Evolutionary conservation across 805 yeast genomes (phyloP), one percentile per base, ranked within the genome.

Genomic region (Barnettozyma wickerhamii): DNA sequence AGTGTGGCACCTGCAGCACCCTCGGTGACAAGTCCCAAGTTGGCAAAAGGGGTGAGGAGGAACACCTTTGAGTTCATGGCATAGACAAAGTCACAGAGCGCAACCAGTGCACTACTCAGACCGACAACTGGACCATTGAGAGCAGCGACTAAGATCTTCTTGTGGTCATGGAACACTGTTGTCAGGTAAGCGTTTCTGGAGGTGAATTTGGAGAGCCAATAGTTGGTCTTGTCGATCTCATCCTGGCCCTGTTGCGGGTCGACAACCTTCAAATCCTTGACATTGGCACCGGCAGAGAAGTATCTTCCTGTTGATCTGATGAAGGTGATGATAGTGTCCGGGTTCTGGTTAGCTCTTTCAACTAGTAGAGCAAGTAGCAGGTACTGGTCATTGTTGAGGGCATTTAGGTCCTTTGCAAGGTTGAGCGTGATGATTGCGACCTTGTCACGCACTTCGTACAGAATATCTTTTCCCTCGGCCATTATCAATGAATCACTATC

Each of bases 81-180:
- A 56, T 85, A 87, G 9, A 88, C 70, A 44, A 88, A 69, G 62
- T 88, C 96, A 61, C 84, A 78, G 40, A 84, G 64, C n/a, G 82
- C 75, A 10, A 86, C 80, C 38, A 88, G 60, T 0, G 89, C 88
- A 3, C 90, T 78, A 24, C 80, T 68, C 43, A 88, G 70, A 0
- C 96, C 96, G 43, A 88, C 74, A 5, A 79, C 95, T 0, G 96
- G 95, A 0, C 96, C 96, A 57, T 88, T 88, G 42, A 88, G 68
- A 4, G 88, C 90, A 33, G 77, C 76, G 20, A 79, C 79, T 28
- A 88, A 64, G 7, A 86, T 68, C 58, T 88, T 88, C 9, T 71
- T 63, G 62, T 88, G 96, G 52, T 78, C 74, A 48, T 77, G 75
- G 57, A 85, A 77, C 29, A 81, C 67, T 48, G 79, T 75, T 5